Evolutionary conservation across 2,329 filamentous ascomycete species (phyloP).

Genomic region (Aspergillus oerlinghausenensis): DNA sequence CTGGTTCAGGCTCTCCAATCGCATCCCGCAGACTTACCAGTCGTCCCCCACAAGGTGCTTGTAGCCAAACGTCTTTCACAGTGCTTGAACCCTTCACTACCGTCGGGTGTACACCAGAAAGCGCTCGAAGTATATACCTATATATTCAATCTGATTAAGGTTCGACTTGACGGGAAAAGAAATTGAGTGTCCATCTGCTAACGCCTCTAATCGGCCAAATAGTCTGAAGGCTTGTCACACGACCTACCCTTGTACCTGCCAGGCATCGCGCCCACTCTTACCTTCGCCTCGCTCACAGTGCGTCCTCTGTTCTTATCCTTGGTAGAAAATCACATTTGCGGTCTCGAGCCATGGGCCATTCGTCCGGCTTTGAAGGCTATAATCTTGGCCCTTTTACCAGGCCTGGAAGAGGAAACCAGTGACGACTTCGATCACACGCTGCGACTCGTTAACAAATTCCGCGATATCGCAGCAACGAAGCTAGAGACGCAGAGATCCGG

Average conservation of each 20-base stretch:
- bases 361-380: constrained; percentile 87
- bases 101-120: constrained; percentile 96
- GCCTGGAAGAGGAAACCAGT: constrained; percentile 90
- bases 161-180: constrained; percentile 28
- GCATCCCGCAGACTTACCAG: constrained; percentile 65
- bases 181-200: constrained; percentile 5
- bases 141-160: constrained; percentile 81
- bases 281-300: constrained; percentile 90
- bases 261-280: constrained; percentile 80
- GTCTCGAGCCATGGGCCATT: constrained; percentile 64
- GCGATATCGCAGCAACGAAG: constrained; percentile 48
- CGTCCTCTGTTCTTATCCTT: constrained; percentile 80
- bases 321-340: constrained; percentile 73
- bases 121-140: constrained; percentile 88
- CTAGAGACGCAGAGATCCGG: constrained; percentile 52
- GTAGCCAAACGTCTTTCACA: constrained; percentile 91
- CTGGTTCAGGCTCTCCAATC: constrained; percentile 72
- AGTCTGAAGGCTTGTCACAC: constrained; percentile 67
- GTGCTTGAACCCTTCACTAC: constrained; percentile 87
- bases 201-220: constrained; percentile 14
- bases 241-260: constrained; percentile 87
- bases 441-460: constrained; percentile 72
- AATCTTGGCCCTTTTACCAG: constrained; percentile 81
- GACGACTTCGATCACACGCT: constrained; percentile 93
- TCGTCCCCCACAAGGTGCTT: constrained; percentile 74